Evolutionary conservation across 352 stramenopile genomes (phyloP).

Genomic region (Pythium brassicae): DNA sequence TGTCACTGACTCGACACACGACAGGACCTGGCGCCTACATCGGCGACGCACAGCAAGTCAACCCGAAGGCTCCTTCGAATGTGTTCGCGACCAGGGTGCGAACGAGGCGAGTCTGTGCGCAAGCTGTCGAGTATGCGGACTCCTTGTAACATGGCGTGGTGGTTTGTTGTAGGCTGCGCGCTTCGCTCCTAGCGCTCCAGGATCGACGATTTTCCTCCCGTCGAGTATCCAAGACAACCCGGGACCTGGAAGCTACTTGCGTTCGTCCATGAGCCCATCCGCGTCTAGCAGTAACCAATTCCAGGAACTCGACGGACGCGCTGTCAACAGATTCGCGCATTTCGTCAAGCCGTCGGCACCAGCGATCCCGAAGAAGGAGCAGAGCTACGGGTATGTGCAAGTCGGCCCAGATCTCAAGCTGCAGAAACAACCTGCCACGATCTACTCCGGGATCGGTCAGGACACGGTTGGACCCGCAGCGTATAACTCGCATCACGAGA

Average conservation of each 20-base stretch:
- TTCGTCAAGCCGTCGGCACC: constrained; percentile 55
- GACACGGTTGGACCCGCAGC: constrained; percentile 71
- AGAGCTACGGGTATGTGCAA: constrained; percentile 70
- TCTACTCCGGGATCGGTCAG: constrained; percentile 66
- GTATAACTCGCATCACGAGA: constrained; percentile 46
- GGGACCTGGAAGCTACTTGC: constrained; percentile 49
- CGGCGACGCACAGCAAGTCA: constrained; percentile 14
- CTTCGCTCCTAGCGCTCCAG: constrained; percentile 66
- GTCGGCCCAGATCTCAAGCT: constrained; percentile 33
- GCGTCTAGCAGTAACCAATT: constrained; percentile 21
- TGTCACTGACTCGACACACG: background rate
- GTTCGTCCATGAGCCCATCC: constrained; percentile 19
- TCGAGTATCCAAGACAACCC: constrained; percentile 76
- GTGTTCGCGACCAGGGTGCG: constrained; percentile 66
- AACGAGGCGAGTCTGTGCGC: no score
- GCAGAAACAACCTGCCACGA: constrained; percentile 33
- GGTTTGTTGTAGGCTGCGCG: constrained; percentile 41
- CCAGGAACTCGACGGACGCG: constrained; percentile 5
- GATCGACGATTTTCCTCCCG: constrained; percentile 58
- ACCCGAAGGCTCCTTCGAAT: constrained; percentile 33
- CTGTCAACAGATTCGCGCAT: constrained; percentile 31
- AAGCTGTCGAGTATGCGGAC: background rate
- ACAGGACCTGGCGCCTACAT: constrained; percentile 60
- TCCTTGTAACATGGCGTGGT: background rate
- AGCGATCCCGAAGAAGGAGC: constrained; percentile 65